phyloP scores from a whole-genome alignment of 2,329 filamentous ascomycete species.

The Aspergillus arachidicola region DNA sequence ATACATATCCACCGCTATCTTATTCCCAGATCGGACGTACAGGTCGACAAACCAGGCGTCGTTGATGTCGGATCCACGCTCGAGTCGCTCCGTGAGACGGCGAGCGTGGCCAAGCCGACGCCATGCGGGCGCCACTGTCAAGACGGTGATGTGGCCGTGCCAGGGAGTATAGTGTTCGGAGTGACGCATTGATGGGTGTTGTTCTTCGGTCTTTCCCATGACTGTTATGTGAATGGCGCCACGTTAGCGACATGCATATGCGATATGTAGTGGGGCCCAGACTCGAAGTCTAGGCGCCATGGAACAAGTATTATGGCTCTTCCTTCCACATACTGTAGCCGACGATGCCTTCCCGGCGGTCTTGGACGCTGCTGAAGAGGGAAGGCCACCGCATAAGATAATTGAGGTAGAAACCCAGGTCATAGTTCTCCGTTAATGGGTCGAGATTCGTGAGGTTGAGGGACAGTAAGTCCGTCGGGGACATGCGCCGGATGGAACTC shows the following conservation, averaged over 20 bases:
- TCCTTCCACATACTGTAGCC: slow-evolving; percentile 74
- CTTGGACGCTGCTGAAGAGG: slow-evolving; percentile 89
- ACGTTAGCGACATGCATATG: background rate
- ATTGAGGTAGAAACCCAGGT: slow-evolving; percentile 90
- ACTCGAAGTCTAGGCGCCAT: slow-evolving; percentile 5
- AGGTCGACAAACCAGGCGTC: slow-evolving; percentile 94
- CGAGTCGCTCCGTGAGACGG: slow-evolving; percentile 77
- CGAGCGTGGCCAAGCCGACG: slow-evolving; percentile 85
- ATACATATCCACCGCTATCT: slow-evolving; percentile 85
- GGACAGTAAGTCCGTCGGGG: slow-evolving; percentile 78
- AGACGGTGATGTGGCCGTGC: slow-evolving; percentile 96
- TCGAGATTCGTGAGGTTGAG: slow-evolving; percentile 96
- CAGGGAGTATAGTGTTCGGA: slow-evolving; percentile 96
- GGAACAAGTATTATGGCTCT: background rate
- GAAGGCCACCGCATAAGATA: slow-evolving; percentile 96
- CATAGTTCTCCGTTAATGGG: slow-evolving; percentile 96
- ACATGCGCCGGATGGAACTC: slow-evolving; percentile 85
- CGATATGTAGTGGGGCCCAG: background rate
- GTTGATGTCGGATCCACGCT: slow-evolving; percentile 77
- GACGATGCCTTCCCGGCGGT: slow-evolving; percentile 82
- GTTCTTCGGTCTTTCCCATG: slow-evolving; percentile 95
- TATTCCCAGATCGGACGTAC: slow-evolving; percentile 87
- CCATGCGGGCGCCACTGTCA: slow-evolving; percentile 86
- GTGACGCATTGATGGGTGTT: slow-evolving; percentile 70
- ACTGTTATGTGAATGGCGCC: slow-evolving; percentile 56